Conservation (phyloP, 371 early-diverging fungal species). For the Thermomucor indicae-seudaticae region DNA sequence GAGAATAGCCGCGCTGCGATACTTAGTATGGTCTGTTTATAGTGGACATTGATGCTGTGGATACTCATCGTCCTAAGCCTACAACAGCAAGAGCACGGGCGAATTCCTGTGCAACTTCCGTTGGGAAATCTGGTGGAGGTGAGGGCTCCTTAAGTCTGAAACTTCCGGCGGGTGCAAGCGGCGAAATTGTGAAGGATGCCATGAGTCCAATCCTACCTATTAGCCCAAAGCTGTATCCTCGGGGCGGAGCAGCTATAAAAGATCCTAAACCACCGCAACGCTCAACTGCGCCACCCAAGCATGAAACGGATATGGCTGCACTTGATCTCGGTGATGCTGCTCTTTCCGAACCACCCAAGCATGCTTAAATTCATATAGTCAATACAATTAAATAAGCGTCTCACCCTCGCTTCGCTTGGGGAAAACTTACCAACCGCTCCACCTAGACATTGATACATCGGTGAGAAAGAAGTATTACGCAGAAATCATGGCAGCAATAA, state of each 20-base stretch:
- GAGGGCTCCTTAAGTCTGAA: slow-evolving; percentile 4
- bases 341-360: too few relatives aligned
- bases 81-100: slow-evolving; percentile 1
- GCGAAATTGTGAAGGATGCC: slow-evolving; percentile 45
- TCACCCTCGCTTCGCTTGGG: too few relatives aligned
- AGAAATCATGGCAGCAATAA: too few relatives aligned
- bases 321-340: slow-evolving; percentile 21
- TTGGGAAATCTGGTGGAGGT: background rate
- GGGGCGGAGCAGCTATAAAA: slow-evolving; percentile 1
- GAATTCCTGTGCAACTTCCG: background rate
- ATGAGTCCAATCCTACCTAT: slow-evolving; percentile 47
- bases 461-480: too few relatives aligned
- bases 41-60: slow-evolving; percentile 85
- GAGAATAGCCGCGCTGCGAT: too few relatives aligned
- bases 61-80: slow-evolving; percentile 75
- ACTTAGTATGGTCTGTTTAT: background rate
- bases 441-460: too few relatives aligned
- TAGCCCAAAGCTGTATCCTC: slow-evolving; percentile 37
- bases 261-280: background rate
- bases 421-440: too few relatives aligned
- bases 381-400: too few relatives aligned
- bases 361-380: too few relatives aligned
- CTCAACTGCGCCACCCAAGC: background rate
- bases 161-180: slow-evolving; percentile 39
- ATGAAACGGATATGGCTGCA: slow-evolving; percentile 13